Evolutionary conservation across 345 rosid species (phyloP).

Genomic region (Pistacia integerrima): DNA sequence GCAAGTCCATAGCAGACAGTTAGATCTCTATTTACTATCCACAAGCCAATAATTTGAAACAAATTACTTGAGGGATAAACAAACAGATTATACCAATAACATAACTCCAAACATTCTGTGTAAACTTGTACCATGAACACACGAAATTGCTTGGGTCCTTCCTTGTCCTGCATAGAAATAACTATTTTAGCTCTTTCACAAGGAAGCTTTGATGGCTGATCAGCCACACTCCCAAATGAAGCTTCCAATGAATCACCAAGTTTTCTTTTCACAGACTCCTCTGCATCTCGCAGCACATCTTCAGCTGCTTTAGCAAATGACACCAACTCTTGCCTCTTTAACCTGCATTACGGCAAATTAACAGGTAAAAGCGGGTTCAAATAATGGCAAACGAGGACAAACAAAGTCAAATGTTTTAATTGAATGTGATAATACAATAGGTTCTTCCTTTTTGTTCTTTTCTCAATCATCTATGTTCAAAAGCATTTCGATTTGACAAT

Average conservation of each 20-base stretch:
- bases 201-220: constrained; percentile 33
- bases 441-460: background rate
- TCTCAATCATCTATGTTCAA: background rate
- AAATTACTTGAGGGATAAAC: background rate
- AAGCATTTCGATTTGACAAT: no score
- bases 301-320: constrained; percentile 54
- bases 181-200: constrained; percentile 69
- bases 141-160: constrained; percentile 61
- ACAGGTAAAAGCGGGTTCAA: constrained; percentile 1
- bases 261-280: constrained; percentile 48
- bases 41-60: background rate
- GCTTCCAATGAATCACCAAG: constrained; percentile 29
- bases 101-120: constrained; percentile 5
- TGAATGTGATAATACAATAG: background rate
- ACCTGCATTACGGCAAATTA: constrained; percentile 39
- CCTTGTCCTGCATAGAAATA: constrained; percentile 70
- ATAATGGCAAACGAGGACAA: background rate
- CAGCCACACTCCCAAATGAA: constrained; percentile 35
- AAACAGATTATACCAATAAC: background rate
- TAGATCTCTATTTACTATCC: background rate
- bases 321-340: constrained; percentile 72
- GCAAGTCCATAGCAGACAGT: background rate
- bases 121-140: constrained; percentile 54
- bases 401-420: background rate
- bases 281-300: constrained; percentile 52